Evolutionary conservation across 805 yeast genomes (phyloP), one percentile per base, ranked within the genome.

Genomic region (Millerago galiae): DNA sequence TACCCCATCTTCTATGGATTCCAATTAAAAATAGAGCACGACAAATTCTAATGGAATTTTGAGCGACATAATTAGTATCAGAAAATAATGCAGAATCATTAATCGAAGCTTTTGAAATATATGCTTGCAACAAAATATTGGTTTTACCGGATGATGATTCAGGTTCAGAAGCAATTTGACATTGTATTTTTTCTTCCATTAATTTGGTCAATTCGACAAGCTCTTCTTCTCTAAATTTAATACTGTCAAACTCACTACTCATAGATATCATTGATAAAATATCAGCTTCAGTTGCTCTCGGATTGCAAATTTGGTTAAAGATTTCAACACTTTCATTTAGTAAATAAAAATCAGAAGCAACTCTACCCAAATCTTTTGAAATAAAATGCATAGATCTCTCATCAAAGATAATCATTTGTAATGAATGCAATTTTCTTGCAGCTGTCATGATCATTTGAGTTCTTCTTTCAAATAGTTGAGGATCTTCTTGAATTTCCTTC

Each of bases 371-470:
- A 62, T 93, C 98, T 49, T 91, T 93, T 1, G 96, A 67, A 21
- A 80, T 75, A 44, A 93, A 79, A 2, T 90, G 77, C 40, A 83
- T 83, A 0, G 95, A 78, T 29, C 79, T 68, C 47, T 90, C 96
- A 54, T 93, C 97, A 60, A 79, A 91, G 0, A 90, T 82, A 52
- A 93, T 84, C 98, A 93, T 93, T 57, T 93, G 98, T 5, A 90
- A 69, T 6, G 78, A 65, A 50, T 91, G 95, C n/a, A 93, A 70
- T 44, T 85, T 70, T 52, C 87, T 70, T 0, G 96, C 98, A 0
- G 97, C 95, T 0, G 71, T 69, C 4, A 79, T 66, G 26, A 93
- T 76, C 83, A 95, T 77, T 35, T 77, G 77, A 17, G 91, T 70
- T 47, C 99, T 67, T 50, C 82, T 72, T 31, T 78, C 82, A 38